Conservation (phyloP, 169 alveolate species). For the Pseudocohnilembus persalinus region DNA sequence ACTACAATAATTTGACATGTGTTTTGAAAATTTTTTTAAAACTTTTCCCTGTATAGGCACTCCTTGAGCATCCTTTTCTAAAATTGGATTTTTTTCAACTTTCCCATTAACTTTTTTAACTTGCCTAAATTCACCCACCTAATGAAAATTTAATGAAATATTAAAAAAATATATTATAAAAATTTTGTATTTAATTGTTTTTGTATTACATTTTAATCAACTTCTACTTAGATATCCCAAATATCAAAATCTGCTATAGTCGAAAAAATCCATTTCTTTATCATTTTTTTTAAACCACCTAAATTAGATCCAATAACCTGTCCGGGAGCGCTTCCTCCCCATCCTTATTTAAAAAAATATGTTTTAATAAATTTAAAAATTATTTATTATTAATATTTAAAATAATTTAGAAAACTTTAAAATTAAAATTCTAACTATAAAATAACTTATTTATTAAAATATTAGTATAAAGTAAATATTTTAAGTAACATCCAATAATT, state of each 20-base stretch:
- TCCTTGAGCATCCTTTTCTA: slow-evolving; percentile 5
- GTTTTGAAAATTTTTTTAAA: slow-evolving; percentile 33
- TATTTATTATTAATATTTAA: too few species aligned
- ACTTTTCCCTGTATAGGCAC: neutral
- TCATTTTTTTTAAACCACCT: slow-evolving; percentile 71
- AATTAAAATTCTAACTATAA: too few species aligned
- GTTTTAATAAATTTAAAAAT: too few species aligned
- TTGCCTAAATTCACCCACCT: slow-evolving; percentile 33
- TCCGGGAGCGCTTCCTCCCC: slow-evolving; percentile 32
- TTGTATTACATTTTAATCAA: slow-evolving; percentile 50
- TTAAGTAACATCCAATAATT: too few species aligned
- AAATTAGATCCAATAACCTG: slow-evolving; percentile 52
- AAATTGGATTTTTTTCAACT: neutral
- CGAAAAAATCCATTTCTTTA: slow-evolving; percentile 76
- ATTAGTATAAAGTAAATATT: too few species aligned
- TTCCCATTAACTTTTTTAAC: slow-evolving; percentile 29
- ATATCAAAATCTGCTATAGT: slow-evolving; percentile 85
- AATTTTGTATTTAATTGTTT: slow-evolving; percentile 3
- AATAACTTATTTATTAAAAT: too few species aligned
- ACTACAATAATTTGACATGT: slow-evolving; percentile 92
- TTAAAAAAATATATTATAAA: neutral
- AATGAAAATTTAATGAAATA: neutral
- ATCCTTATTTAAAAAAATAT: slow-evolving; percentile 29
- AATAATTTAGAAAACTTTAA: too few species aligned
- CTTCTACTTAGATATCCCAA: slow-evolving; percentile 87